Evolutionary conservation across 2,329 filamentous ascomycete species (phyloP).

Genomic region (Zasmidium cellare): DNA sequence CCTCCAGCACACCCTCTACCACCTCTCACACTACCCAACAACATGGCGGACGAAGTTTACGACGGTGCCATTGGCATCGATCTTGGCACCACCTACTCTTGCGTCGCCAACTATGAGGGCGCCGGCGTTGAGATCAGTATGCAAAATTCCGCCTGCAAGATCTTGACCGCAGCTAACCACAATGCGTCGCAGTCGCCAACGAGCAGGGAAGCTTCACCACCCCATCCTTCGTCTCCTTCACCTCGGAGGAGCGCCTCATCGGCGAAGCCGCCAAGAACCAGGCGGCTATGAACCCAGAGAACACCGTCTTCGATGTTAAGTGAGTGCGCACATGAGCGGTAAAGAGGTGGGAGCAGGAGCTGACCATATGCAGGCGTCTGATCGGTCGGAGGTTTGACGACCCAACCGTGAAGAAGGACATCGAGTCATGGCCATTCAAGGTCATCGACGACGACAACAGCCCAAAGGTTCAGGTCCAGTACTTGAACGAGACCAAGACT

Average conservation of each 20-base stretch:
- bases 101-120: constrained; percentile 98
- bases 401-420: constrained; percentile 96
- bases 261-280: constrained; percentile 99
- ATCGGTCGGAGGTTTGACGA: constrained; percentile 96
- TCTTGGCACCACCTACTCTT: constrained; percentile 99
- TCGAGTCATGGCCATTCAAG: constrained; percentile 99
- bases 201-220: constrained; percentile 99
- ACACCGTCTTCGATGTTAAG: constrained; percentile 99
- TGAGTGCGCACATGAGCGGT: constrained; percentile 22
- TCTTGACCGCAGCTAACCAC: constrained; percentile 12
- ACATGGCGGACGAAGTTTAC: constrained; percentile 97
- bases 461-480: constrained; percentile 93
- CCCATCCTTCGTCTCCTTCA: constrained; percentile 98
- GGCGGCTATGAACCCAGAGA: constrained; percentile 97
- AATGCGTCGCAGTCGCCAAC: constrained; percentile 68
- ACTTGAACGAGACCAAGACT: constrained; percentile 89
- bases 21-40: constrained; percentile 34
- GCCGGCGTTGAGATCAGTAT: constrained; percentile 98
- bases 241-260: constrained; percentile 96
- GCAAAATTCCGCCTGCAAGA: constrained; percentile 34
- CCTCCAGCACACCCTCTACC: neutral
- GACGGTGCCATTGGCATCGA: constrained; percentile 99
- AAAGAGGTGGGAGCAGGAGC: constrained; percentile 17
- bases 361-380: constrained; percentile 69
- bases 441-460: constrained; percentile 84